Conservation (phyloP, 495 filamentous ascomycete species). For the Apiosordaria backusii region DNA sequence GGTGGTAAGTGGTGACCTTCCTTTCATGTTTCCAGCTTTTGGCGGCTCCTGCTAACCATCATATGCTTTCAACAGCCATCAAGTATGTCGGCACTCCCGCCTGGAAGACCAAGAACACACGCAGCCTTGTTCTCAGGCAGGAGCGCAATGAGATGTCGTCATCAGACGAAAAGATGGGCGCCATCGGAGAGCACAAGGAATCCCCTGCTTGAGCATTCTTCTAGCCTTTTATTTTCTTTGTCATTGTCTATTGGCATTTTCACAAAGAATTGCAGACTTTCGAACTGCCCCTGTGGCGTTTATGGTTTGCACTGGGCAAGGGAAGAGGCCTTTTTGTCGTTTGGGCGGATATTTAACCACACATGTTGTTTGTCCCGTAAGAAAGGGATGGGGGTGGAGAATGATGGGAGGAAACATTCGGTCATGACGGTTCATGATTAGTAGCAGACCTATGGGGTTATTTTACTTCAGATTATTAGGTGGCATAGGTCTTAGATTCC, state of each 20-base stretch:
- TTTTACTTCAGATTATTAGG: not conserved
- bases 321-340: not conserved
- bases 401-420: not conserved
- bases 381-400: no score
- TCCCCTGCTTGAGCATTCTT: not conserved
- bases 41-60: not conserved
- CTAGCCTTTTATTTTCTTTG: not conserved
- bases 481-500: not conserved
- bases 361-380: not conserved
- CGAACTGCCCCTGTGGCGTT: no score
- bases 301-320: not conserved
- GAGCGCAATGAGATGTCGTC: conserved; percentile 34
- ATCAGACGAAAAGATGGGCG: conserved; percentile 34
- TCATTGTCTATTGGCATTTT: not conserved
- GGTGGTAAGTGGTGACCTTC: conserved; percentile 25
- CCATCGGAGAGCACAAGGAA: not conserved
- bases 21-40: not conserved
- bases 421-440: not conserved
- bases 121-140: conserved; percentile 26
- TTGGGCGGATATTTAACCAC: not conserved
- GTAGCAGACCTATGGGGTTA: not conserved
- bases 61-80: conserved; percentile 41
- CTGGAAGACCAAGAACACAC: conserved; percentile 59
- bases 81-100: conserved; percentile 63
- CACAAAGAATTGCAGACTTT: no score